phyloP scores from a whole-genome alignment of 805 yeast genomes.

The Pichia occidentalis region DNA sequence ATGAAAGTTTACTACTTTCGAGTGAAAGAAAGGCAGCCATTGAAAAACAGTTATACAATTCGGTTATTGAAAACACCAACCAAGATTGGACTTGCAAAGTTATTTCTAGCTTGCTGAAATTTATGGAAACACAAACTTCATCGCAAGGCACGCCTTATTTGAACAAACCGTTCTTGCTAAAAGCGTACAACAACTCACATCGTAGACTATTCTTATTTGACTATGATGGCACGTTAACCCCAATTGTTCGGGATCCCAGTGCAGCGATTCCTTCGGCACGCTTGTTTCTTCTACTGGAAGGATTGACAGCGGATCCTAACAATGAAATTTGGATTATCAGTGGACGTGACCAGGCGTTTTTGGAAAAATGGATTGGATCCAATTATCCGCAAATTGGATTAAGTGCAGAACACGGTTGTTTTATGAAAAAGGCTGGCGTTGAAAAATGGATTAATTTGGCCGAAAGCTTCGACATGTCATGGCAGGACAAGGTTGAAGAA shows the following conservation, averaged over 20 bases:
- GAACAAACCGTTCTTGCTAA: conserved; percentile 59
- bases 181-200: conserved; percentile 52
- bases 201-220: conserved; percentile 84
- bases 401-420: conserved; percentile 97
- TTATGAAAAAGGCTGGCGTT: conserved; percentile 66
- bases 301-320: conserved; percentile 63
- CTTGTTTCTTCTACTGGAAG: conserved; percentile 50
- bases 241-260: conserved; percentile 95
- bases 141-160: conserved; percentile 72
- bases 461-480: conserved; percentile 78
- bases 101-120: conserved; percentile 35
- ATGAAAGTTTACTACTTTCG: conserved; percentile 57
- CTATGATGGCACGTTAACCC: conserved; percentile 96
- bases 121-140: conserved; percentile 31
- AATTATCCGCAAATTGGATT: conserved; percentile 61
- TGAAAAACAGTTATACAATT: conserved; percentile 50
- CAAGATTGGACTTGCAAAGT: conserved; percentile 74
- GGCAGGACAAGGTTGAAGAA: conserved; percentile 81
- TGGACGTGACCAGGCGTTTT: conserved; percentile 88
- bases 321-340: conserved; percentile 93
- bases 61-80: conserved; percentile 64
- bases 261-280: conserved; percentile 92
- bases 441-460: conserved; percentile 79
- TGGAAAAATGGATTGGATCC: conserved; percentile 82
- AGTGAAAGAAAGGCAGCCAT: conserved; percentile 37